phyloP scores from a whole-genome alignment of 2,329 filamentous ascomycete species.

The Didymella glomerata region DNA sequence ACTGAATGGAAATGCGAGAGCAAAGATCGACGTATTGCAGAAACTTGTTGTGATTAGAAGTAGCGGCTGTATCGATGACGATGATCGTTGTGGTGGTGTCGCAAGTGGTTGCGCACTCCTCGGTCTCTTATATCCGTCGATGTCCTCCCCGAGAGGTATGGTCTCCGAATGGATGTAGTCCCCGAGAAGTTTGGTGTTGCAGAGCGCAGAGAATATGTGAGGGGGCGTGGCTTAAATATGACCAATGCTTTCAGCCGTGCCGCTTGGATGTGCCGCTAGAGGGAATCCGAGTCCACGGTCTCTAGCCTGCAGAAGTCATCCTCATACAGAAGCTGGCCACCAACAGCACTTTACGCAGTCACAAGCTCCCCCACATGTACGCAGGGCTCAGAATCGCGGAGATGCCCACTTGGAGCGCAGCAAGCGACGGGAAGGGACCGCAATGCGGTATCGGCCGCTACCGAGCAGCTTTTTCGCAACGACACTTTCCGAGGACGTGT shows the following conservation, averaged over 20 bases:
- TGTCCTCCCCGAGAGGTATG: conserved; percentile 20
- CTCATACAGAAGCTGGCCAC: conserved; percentile 1
- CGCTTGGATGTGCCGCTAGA: conserved; percentile 13
- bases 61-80: conserved; percentile 8
- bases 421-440: conserved; percentile 24
- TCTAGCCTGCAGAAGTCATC: conserved; percentile 11
- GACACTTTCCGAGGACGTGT: conserved; percentile 6
- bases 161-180: conserved; percentile 16
- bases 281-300: conserved; percentile 1
- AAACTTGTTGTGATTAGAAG: background rate
- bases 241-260: conserved; percentile 22
- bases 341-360: conserved; percentile 4
- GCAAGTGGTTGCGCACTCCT: conserved; percentile 6
- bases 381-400: conserved; percentile 11
- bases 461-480: conserved; percentile 20
- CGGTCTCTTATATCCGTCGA: conserved; percentile 6
- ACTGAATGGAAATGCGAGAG: conserved; percentile 7
- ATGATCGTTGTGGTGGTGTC: conserved; percentile 1
- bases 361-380: conserved; percentile 3
- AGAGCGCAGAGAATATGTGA: conserved; percentile 9
- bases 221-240: conserved; percentile 27
- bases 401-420: background rate
- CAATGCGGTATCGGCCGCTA: conserved; percentile 34
- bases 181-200: conserved; percentile 24
- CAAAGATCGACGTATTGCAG: conserved; percentile 1